Conservation (phyloP, 441 rosid genomes). For the Adansonia madagascariensis region DNA sequence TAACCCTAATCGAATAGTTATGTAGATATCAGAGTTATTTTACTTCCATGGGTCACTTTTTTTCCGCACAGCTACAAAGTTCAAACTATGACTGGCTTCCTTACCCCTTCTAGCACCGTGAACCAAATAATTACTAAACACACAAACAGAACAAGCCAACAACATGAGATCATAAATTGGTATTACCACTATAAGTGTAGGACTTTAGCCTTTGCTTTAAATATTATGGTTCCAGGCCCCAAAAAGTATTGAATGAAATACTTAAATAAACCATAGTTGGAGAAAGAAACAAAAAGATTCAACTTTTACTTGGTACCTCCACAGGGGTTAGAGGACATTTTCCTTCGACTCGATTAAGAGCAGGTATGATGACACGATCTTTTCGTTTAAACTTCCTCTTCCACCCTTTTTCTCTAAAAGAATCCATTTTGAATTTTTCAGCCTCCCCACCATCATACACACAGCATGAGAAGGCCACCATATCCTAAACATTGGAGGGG, state of each 20-base stretch:
- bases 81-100: neutral
- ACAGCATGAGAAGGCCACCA: constrained; percentile 98
- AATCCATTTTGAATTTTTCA: constrained; percentile 69
- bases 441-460: constrained; percentile 82
- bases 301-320: constrained; percentile 58
- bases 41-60: neutral
- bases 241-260: constrained; percentile 12
- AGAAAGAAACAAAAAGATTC: constrained; percentile 19
- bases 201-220: neutral
- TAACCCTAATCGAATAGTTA: neutral
- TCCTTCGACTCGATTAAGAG: constrained; percentile 78
- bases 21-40: constrained; percentile 2
- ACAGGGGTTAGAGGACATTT: constrained; percentile 94
- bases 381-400: constrained; percentile 79
- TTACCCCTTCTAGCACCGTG: neutral
- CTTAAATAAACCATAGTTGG: neutral
- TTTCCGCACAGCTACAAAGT: neutral
- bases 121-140: constrained; percentile 10
- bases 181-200: neutral
- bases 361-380: constrained; percentile 64
- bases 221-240: constrained; percentile 20
- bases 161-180: neutral
- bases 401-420: constrained; percentile 75
- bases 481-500: constrained; percentile 57
- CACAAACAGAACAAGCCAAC: neutral